These are phyloP conservation scores for Microsporum canis DNA, from an alignment of 2,329 filamentous ascomycete genomes.

Conservation along the genomic window DNA sequence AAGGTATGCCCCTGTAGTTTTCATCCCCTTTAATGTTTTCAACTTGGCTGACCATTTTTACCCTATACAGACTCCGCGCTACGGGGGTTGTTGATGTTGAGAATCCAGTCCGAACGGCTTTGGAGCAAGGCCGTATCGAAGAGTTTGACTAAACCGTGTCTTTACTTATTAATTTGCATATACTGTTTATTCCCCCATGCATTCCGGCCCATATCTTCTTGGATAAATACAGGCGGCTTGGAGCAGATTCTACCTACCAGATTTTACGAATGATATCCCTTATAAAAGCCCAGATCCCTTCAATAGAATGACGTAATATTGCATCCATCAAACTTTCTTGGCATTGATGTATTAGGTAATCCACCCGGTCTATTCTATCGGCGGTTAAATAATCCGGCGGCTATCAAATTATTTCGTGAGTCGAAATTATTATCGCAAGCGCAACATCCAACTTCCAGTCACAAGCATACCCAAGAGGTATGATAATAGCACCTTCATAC, in stretches of 20 bases:
- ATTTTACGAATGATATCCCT: no score
- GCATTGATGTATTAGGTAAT: background rate
- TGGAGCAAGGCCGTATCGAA: slow-evolving; percentile 58
- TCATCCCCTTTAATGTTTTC: background rate
- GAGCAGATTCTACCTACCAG: background rate
- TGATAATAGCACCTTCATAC: background rate
- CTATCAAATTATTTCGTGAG: background rate
- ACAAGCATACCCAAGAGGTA: background rate
- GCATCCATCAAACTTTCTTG: background rate
- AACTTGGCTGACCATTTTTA: background rate
- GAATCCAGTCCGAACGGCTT: slow-evolving; percentile 63
- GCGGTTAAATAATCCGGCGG: background rate
- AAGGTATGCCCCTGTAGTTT: slow-evolving; percentile 42
- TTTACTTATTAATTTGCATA: background rate
- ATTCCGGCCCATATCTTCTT: background rate
- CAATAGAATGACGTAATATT: background rate
- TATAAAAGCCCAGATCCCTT: background rate
- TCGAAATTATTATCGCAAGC: no score
- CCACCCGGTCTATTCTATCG: background rate
- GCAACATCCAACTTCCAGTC: background rate
- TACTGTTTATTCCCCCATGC: background rate
- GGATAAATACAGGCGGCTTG: background rate
- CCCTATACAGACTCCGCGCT: slow-evolving; percentile 45
- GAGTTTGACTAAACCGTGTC: slow-evolving; percentile 44
- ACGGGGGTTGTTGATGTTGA: slow-evolving; percentile 67